Evolutionary conservation across 2,329 filamentous ascomycete genomes (phyloP), one percentile per base, ranked within the genome.

Genomic region (Polychaeton citri): DNA sequence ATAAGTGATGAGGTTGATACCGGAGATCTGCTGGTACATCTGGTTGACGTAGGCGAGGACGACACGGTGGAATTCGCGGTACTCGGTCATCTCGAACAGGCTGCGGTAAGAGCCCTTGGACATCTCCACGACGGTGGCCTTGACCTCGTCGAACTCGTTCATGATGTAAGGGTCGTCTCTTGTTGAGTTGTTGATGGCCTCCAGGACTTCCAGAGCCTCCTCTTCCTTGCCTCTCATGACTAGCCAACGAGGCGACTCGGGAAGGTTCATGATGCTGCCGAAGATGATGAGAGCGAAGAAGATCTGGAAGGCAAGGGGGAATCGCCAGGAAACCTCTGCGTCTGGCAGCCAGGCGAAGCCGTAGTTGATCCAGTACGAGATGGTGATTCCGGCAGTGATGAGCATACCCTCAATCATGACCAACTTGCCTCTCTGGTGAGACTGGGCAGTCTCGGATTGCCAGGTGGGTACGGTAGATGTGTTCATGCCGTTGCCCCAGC

Each of bases 191-290:
- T 62, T 58, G 3, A 72, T 51, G 12, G 64, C 65, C 2, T 51
- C 54, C 19, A 71, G 49, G 2, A 71, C 65, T 10, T 62, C 51
- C 8, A 62, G 48, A 0, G 68, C 68, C 43, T 71, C 64, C 15
- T 71, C 63, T 41, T 72, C 67, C 10, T 62, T 59, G 28, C 70
- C 71, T 48, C 71, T 70, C 33, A 73, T 51, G 18, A 75, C 65
- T 5, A 76, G 59, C 68, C 71, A 72, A 32, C 71, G 61, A 3
- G 69, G 69, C 0, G 66, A 71, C 45, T 73, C 70, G 3, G 68
- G 68, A 2, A 71, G 57, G n/a, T 57, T 54, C 39, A 68, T 52
- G 31, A 69, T 58, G 33, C 63, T 62, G 8, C 40, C 45, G 30
- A 69, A 56, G 15, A 72, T 69, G 17, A 70, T 53, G 3, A 65